Base-by-base conservation (phyloP, 176 grass and related monocot species). In the Aegilops sharonensis region DNA sequence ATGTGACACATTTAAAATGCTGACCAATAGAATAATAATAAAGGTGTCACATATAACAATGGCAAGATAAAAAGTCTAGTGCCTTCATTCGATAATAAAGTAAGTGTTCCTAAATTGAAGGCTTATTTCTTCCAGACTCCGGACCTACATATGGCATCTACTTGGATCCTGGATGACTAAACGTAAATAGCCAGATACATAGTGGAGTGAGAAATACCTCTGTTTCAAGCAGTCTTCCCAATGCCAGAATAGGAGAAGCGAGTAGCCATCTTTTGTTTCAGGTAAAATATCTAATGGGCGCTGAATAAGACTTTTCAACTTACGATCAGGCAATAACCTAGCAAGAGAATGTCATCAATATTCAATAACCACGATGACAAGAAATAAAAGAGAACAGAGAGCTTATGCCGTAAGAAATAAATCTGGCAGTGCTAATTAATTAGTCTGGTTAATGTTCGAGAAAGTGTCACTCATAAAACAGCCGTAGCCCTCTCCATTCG, bases 241-340 rank as follows among this genome's bases (percentile, higher is more conserved):
- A 93, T 94, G 85, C 97, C 97, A 98, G 77, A 98, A 95, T 72
- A 98, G 90, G 65, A 98, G 76, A 84, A 98, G 92, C 31, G 97
- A 95, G 77, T 90, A 88, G 60, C 96, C 96, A 95, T 98, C 96
- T 94, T 94, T 98, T 89, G 96, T 95, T 84, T 98, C 93, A 11
- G 93, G 90, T 85, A 98, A 87, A 92, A 65, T 29, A 75, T 94
- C 87, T 69, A 98, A 71, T 11, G 91, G 96, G 40, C 76, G 92
- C 81, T 95, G 93, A 85, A 95, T 95, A 74, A 98, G 88, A 86
- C 85, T 90, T 93, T 92, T 98, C 61, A 98, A 78, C 78, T 98
- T 98, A 70, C 90, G 92, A 78, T 95, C 93, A n/a, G 96, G 96
- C 60, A 98, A 80, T 86, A 98, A 91, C 89, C 96, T 98, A 82